These are phyloP conservation scores for Ustilago hordei DNA, from an alignment of 1,284 basidiomycete genomes.

Conservation along the genomic window DNA sequence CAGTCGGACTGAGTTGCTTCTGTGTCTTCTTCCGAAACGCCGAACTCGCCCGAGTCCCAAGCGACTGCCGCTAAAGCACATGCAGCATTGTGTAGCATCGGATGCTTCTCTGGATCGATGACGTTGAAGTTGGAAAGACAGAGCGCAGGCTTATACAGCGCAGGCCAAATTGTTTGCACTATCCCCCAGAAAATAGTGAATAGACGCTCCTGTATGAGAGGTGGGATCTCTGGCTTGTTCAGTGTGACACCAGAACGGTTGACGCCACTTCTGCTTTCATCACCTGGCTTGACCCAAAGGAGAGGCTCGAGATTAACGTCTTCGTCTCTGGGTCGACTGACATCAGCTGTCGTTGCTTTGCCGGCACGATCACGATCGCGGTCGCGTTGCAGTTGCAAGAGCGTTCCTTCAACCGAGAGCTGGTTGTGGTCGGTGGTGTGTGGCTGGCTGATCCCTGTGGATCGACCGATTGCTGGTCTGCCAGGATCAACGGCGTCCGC, in stretches of 20 bases:
- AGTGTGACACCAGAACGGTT: constrained; percentile 42
- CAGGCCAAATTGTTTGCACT: constrained; percentile 52
- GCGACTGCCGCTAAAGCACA: constrained; percentile 49
- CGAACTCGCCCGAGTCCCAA: constrained; percentile 49
- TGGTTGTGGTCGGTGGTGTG: constrained; percentile 24
- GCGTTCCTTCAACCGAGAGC: constrained; percentile 29
- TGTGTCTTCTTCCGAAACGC: constrained; percentile 37
- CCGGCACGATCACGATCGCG: constrained; percentile 6
- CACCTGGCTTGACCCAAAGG: constrained; percentile 44
- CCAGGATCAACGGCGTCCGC: not conserved
- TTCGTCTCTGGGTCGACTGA: constrained; percentile 10
- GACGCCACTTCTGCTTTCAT: constrained; percentile 23
- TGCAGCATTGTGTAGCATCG: constrained; percentile 55
- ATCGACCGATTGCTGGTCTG: constrained; percentile 1
- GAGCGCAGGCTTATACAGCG: constrained; percentile 45
- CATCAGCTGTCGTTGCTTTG: not conserved
- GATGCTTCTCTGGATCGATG: constrained; percentile 51
- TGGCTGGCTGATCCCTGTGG: constrained; percentile 8
- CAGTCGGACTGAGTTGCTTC: constrained; percentile 42
- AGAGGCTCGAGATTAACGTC: constrained; percentile 41
- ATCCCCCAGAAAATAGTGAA: constrained; percentile 55
- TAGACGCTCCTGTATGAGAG: constrained; percentile 46
- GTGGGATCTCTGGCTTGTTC: constrained; percentile 41
- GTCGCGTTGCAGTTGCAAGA: constrained; percentile 31
- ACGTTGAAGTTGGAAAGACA: constrained; percentile 34